These are phyloP conservation scores for Mucor piriformis DNA, from an alignment of 371 early-diverging fungal genomes.

Conservation along the genomic window DNA sequence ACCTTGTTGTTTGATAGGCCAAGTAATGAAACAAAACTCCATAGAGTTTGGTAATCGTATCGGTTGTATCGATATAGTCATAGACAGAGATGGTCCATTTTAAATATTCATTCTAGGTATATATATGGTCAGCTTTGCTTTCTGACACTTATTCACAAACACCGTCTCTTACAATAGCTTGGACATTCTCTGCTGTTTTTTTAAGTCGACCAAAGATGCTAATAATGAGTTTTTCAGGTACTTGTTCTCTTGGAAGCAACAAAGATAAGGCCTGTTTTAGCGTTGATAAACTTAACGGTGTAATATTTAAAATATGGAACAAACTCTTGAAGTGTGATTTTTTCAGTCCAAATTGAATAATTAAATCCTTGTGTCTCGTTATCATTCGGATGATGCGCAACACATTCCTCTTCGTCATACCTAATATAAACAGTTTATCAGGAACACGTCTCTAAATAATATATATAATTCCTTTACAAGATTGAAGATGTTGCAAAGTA, in stretches of 20 bases:
- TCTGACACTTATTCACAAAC: no score
- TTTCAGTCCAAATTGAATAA: not conserved
- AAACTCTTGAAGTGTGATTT: not conserved
- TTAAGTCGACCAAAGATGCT: slow-evolving; percentile 41
- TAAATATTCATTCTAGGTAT: slow-evolving; percentile 23
- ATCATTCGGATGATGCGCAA: no score
- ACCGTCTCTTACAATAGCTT: slow-evolving; percentile 36
- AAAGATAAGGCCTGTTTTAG: not conserved
- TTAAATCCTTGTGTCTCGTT: no score
- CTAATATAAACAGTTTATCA: no score
- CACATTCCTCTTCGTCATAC: no score
- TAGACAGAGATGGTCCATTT: slow-evolving; percentile 56
- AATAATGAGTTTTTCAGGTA: slow-evolving; percentile 40
- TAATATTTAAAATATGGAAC: not conserved
- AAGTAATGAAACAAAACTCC: slow-evolving; percentile 54
- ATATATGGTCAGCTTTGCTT: not conserved
- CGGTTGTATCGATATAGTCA: slow-evolving; percentile 46
- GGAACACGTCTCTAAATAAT: no score
- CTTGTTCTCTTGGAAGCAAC: slow-evolving; percentile 50
- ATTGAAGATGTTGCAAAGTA: no score
- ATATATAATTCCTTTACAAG: no score
- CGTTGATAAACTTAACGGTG: no score
- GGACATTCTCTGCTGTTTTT: slow-evolving; percentile 23
- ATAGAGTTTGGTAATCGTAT: slow-evolving; percentile 46
- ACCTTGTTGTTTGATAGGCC: slow-evolving; percentile 41